Base-by-base conservation (phyloP, 2,329 filamentous ascomycete species). In the Juglanconis oblonga region DNA sequence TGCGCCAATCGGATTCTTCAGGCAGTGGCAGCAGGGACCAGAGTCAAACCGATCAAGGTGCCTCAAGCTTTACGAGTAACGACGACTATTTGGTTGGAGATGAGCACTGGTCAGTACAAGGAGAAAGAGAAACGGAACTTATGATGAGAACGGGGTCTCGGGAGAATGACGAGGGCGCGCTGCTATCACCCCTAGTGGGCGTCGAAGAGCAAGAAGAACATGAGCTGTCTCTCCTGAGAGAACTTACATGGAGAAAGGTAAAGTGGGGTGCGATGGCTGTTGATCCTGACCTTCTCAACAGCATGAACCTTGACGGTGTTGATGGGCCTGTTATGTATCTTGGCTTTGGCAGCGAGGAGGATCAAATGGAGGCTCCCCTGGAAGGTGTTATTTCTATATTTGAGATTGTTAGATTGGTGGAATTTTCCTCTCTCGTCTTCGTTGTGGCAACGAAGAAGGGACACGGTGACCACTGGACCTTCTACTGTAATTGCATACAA, bases 1-100 rank as follows among this genome's bases (percentile, higher is more conserved):
- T 63, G 6, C 61, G 58, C 52, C 31, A 31, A 51, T 64, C 56
- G 13, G 61, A 61, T 5, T 40, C 59, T 36, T 44, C 40, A 11
- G 55, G 59, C 17, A 17, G 17, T 17, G 17, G 17, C 17, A 17
- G 17, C 17, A 17, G 17, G 17, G 17, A 17, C 17, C 17, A 17
- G 17, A 17, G 17, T 17, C 17, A 17, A 17, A 17, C 17, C 17
- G 17, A 17, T 17, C 17, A 17, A 17, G 17, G 17, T 17, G 17
- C 17, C 17, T 17, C 17, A 17, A 17, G 17, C 17, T 17, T 17
- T 17, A 17, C 17, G 17, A 17, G 17, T 17, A 17, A 17, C 17
- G 17, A 17, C 17, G 17, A 17, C 17, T 4, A 8, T 7, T 42
- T 42, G 38, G 38, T 11, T 24, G 4, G 44, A 45, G 44, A 3